A percentile compares a stretch with the other conserved stretches of the same genome.
Evolutionary conservation across 805 yeast species (phyloP).

Genomic region (Yarrowia porcina): DNA sequence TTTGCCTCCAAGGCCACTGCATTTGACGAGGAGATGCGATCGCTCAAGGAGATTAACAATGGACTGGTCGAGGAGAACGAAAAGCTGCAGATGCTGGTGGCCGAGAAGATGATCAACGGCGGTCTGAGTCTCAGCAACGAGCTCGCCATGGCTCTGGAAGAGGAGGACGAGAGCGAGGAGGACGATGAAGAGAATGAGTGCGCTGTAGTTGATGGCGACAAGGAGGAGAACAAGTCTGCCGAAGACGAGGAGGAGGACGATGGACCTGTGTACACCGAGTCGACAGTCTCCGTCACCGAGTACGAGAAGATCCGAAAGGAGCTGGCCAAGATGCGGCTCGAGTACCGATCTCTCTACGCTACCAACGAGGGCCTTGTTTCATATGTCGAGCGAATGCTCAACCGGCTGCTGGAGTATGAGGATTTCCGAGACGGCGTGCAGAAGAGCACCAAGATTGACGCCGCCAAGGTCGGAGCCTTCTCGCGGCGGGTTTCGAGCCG

Average conservation of each 20-base stretch:
- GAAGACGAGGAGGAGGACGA: neutral
- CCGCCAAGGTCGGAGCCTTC: constrained; percentile 4
- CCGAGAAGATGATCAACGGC: constrained; percentile 37
- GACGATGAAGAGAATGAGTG: constrained; percentile 21
- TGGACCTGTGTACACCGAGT: neutral
- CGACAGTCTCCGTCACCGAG: neutral
- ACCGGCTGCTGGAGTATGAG: constrained; percentile 37
- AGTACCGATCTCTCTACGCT: constrained; percentile 34
- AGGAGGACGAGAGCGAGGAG: constrained; percentile 27
- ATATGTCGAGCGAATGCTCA: constrained; percentile 38
- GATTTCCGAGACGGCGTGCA: constrained; percentile 31
- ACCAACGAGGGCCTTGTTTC: constrained; percentile 37
- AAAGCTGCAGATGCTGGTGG: constrained; percentile 37
- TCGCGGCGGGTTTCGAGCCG: constrained; percentile 24
- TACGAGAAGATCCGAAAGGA: constrained; percentile 22
- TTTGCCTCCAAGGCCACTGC: constrained; percentile 33
- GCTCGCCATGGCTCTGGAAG: constrained; percentile 26
- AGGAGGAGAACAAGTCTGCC: constrained; percentile 13
- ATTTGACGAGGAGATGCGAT: constrained; percentile 33
- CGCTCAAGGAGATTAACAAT: constrained; percentile 30
- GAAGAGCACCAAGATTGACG: constrained; percentile 22
- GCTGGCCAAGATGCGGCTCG: constrained; percentile 33
- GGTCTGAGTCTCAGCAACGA: constrained; percentile 32
- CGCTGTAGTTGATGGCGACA: neutral
- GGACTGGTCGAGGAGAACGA: constrained; percentile 39